These are phyloP conservation scores for Cordyceps militaris DNA, from an alignment of 2,329 filamentous ascomycete species.

Conservation along the genomic window DNA sequence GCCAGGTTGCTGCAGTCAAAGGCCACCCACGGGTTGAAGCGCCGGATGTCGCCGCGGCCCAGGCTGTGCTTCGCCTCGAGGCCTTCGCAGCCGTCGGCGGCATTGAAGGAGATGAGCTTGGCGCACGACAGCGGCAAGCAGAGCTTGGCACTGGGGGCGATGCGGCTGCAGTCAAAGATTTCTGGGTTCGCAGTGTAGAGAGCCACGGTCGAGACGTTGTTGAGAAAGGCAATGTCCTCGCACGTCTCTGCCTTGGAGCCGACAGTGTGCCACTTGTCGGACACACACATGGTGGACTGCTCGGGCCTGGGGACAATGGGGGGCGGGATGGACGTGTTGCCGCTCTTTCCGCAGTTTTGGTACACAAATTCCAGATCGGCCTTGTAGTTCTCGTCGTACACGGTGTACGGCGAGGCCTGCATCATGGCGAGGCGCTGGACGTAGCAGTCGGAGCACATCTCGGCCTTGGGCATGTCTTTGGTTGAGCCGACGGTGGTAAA, in stretches of 20 bases:
- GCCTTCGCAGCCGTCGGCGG: background rate
- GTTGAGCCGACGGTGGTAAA: slow-evolving; percentile 15
- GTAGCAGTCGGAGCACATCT: slow-evolving; percentile 22
- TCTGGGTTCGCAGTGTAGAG: background rate
- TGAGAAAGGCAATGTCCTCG: background rate
- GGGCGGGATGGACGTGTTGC: background rate
- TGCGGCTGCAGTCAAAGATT: background rate
- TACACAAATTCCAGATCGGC: background rate
- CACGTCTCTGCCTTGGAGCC: background rate
- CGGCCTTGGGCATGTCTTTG: slow-evolving; percentile 16
- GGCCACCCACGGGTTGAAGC: background rate
- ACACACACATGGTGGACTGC: background rate
- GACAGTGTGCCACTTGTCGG: background rate
- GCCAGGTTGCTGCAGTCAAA: background rate
- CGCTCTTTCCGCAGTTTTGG: background rate
- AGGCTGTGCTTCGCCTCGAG: too few relatives aligned
- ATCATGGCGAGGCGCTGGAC: slow-evolving; percentile 18
- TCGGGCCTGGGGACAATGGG: background rate
- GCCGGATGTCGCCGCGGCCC: background rate
- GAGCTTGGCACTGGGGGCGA: background rate
- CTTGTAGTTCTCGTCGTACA: slow-evolving; percentile 15
- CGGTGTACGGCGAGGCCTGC: slow-evolving; percentile 19
- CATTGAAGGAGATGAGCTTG: background rate
- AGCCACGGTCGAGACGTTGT: background rate
- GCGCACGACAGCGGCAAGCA: background rate